Conservation (phyloP, 2,329 filamentous ascomycete genomes). For the Fusarium dlaminii region DNA sequence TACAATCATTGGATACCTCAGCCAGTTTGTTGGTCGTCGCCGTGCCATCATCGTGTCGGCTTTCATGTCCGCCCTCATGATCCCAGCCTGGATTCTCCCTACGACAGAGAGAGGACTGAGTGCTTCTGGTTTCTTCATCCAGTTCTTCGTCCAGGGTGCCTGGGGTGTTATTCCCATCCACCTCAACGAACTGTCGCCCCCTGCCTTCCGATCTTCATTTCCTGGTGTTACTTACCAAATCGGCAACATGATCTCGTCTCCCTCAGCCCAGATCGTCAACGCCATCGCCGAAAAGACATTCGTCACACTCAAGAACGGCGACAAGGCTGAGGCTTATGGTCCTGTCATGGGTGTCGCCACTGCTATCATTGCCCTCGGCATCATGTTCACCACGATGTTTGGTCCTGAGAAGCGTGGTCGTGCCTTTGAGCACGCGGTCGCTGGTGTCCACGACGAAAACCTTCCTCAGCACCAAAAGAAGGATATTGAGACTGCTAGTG, state of each 20-base stretch:
- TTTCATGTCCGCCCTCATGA: constrained; percentile 67
- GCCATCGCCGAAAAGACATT: constrained; percentile 72
- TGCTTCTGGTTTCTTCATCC: constrained; percentile 73
- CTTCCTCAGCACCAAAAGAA: constrained; percentile 34
- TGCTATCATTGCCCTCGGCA: constrained; percentile 77
- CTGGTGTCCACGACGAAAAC: constrained; percentile 45
- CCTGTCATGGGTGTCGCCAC: constrained; percentile 80
- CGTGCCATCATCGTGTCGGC: constrained; percentile 71
- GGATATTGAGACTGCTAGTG: constrained; percentile 41
- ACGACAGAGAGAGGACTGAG: constrained; percentile 67
- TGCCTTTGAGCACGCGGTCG: constrained; percentile 69
- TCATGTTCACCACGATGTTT: constrained; percentile 72
- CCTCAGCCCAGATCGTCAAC: constrained; percentile 80
- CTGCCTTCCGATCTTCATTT: constrained; percentile 75
- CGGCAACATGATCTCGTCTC: constrained; percentile 78
- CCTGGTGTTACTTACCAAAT: constrained; percentile 78
- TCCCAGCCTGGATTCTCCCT: constrained; percentile 77
- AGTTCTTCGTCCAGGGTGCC: constrained; percentile 73
- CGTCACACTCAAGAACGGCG: constrained; percentile 63
- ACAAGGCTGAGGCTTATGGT: constrained; percentile 74
- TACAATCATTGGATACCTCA: constrained; percentile 76
- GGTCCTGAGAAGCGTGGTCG: constrained; percentile 80
- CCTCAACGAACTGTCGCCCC: constrained; percentile 77
- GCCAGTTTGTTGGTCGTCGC: constrained; percentile 79
- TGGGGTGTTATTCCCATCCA: constrained; percentile 78